Base-by-base conservation (phyloP, 345 rosid genomes). In the Bruguiera parviflora region DNA sequence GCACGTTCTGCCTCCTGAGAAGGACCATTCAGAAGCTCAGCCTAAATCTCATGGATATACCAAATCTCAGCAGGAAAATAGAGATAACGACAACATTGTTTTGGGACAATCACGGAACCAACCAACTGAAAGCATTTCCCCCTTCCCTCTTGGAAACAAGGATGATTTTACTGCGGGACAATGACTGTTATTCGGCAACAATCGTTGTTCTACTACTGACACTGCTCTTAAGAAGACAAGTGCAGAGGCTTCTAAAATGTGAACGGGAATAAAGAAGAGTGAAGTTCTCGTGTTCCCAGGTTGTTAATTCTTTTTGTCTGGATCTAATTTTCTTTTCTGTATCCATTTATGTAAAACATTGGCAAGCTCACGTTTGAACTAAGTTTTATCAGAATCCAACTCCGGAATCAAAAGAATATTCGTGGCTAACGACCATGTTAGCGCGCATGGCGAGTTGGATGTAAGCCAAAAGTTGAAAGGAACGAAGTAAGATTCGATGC, bases 121-220 rank as follows among this genome's bases (percentile, higher is more conserved):
- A 57, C 60, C 87, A 65, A 79, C 72, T 73, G 65, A 70, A 64
- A 66, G 75, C 39, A 49, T 78, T 28, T 80, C 82, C 68, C 52
- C 82, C 20, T 77, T 77, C 22, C 83, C 86, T 22, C 32, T 80
- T 49, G 83, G 76, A 63, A 77, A 65, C 58, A 73, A 80, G 76
- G 71, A 74, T 53, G 70, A 69, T 70, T 81, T 79, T 39, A 70
- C 76, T 1, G 76, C 77, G 21, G 32, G 72, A 46, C 67, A 61
- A 2, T 77, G 70, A 59, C 57, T 47, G 6, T 28, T 22, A 9
- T 55, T 61, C 61, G 10, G 5, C 24, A 58, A 37, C 58, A 29
- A 29, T 29, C 31, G 5, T 27, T 21, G 13, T 56, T 61, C 62
- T 13, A 4, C 25, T 53, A 39, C 59, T 56, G 53, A 18, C 76